Base-by-base conservation (phyloP, 345 rosid genomes). In the Moringa oleifera region DNA sequence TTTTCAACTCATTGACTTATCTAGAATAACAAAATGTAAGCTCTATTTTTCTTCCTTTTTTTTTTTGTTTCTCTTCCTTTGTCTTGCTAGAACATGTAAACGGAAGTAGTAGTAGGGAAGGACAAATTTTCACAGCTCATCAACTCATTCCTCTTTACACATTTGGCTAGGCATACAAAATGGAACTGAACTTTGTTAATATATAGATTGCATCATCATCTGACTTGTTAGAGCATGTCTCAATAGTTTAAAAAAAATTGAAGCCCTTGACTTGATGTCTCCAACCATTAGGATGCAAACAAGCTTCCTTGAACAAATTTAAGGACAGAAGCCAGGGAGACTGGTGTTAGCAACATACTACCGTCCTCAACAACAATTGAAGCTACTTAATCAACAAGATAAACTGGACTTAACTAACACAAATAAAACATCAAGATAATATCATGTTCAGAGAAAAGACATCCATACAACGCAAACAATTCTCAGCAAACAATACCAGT, bases 401-500 rank as follows among this genome's bases (percentile, higher is more conserved):
- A 41, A 41, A 41, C 16, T 5, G 13, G 12, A 41, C 47, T 41
- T 5, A 41, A 41, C 12, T 5, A 41, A 7, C 17, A 41, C 47
- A 9, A 41, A 7, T 7, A 41, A 41, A 7, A 41, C 13, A 11
- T 41, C 13, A 41, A 41, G 2, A 41, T 4, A 1, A 41, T 7
- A 41, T 41, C 12, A 7, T 41, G 13, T 41, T 7, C 12, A 41
- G 2, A 41, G 47, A 41, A 1, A 41, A 15, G 47, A n/a, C n/a
- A n/a, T n/a, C n/a, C 47, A 41, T 41, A 4, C 6, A 41, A 41
- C 12, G 16, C 12, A 41, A 9, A 4, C 6, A 4, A 4, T 41
- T 41, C 59, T 58, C 51, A 62, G 36, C 22, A 66, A 77, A 65
- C 60, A 68, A 74, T 82, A 95, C 99, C 97, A 88, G 87, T 79